Evolutionary conservation across 208 protist species (phyloP), one percentile per base, ranked within the genome.

Genomic region (Crithidia bombi): DNA sequence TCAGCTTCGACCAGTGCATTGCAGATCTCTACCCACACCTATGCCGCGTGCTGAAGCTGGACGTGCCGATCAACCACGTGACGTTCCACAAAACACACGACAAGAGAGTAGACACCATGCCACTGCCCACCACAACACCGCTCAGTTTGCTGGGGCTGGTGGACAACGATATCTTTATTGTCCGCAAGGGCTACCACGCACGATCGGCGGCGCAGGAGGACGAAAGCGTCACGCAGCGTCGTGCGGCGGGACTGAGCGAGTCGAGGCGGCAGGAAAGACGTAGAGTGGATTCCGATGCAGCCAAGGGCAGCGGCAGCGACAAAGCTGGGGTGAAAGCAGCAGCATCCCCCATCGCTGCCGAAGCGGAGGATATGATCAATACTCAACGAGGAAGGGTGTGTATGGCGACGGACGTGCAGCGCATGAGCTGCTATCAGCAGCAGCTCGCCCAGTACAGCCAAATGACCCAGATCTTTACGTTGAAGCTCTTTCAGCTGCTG

Each of bases 91-190:
- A 66, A 3, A 75, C 64, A 1, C 38, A 47, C 12, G 50, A 78
- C 19, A 78, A 70, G 15, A 63, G 65, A 14, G 61, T 84, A 25
- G 72, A 78, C 43, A 78, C 72, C 3, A 46, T 63, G 3, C 52
- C 78, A 1, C 57, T 82, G 43, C 28, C 67, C 5, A 71, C 44
- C 3, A 69, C 75, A 7, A 32, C 57, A 26, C 63, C 70, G 0
- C 67, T 81, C 5, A 32, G 21, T 0, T 51, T 62, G 0, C 52
- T 82, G 6, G 69, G 74, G 14, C 46, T 79, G n/a, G 28, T 38
- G 11, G 65, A 70, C 5, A 68, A 82, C 59, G 61, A 51, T 12
- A 83, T 79, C 39, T 56, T 82, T 32, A 73, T 85, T 19, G 25
- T 83, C 25, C 75, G 78, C 26, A 54, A 44, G 0, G 36, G 19